Evolutionary conservation across 2,329 filamentous ascomycete genomes (phyloP).

Genomic region (Colletotrichum navitas): DNA sequence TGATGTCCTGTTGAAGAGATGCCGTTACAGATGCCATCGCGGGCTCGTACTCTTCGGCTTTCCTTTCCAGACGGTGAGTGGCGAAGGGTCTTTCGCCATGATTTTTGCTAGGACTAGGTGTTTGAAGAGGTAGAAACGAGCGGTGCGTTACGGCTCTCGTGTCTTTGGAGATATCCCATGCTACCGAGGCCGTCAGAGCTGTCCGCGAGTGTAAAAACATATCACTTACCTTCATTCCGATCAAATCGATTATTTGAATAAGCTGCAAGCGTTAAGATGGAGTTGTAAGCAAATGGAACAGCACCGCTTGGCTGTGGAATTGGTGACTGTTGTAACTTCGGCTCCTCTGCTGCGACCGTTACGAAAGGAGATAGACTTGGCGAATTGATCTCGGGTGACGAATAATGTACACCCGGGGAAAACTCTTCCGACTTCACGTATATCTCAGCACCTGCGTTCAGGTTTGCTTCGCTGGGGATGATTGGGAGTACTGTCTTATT

Average conservation of each 20-base stretch:
- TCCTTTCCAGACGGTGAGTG: neutral
- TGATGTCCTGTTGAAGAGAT: neutral
- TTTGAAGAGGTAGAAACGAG: neutral
- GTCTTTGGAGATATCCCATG: neutral
- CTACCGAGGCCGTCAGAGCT: constrained; percentile 1
- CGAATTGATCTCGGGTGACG: neutral
- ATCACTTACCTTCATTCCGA: constrained; percentile 4
- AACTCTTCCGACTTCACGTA: constrained; percentile 4
- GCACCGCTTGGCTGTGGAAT: neutral
- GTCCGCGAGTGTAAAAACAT: neutral
- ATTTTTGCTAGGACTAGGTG: neutral
- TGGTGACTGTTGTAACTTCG: no score
- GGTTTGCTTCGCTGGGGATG: neutral
- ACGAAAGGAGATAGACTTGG: no score
- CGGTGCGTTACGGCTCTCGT: neutral
- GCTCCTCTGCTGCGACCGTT: no score
- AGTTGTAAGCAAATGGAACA: neutral
- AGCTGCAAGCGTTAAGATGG: neutral
- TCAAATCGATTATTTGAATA: constrained; percentile 7
- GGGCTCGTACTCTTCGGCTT: neutral
- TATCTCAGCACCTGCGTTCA: neutral
- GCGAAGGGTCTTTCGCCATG: neutral
- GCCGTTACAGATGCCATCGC: neutral
- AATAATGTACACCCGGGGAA: neutral
- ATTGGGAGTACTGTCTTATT: no score